These are phyloP conservation scores for Blumeria hordei DNA, from an alignment of 2,329 filamentous ascomycete genomes.

Conservation along the genomic window DNA sequence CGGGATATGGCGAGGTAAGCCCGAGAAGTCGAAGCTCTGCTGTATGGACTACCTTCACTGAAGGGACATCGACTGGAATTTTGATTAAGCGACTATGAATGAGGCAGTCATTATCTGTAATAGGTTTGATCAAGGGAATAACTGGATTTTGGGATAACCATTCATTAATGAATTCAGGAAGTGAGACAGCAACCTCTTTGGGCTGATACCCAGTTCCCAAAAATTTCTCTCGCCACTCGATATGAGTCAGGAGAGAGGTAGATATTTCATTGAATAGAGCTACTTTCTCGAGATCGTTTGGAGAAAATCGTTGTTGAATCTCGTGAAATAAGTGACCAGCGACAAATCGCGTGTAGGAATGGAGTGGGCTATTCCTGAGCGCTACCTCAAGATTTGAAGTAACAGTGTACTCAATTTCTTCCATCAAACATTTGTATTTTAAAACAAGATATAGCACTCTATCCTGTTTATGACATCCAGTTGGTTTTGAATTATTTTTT, in stretches of 20 bases:
- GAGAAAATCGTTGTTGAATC: constrained; percentile 20
- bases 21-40: constrained; percentile 35
- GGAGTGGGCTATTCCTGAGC: constrained; percentile 19
- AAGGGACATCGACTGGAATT: constrained; percentile 77
- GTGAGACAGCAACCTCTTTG: constrained; percentile 9
- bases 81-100: constrained; percentile 38
- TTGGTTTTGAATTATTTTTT: constrained; percentile 13
- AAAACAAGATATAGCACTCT: constrained; percentile 39
- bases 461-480: constrained; percentile 14
- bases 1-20: constrained; percentile 14
- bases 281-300: constrained; percentile 30
- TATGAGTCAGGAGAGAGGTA: constrained; percentile 22
- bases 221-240: constrained; percentile 26
- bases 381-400: constrained; percentile 19
- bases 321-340: constrained; percentile 21
- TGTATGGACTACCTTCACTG: constrained; percentile 61
- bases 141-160: constrained; percentile 10
- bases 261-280: constrained; percentile 27
- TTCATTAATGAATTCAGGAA: constrained; percentile 9
- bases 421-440: constrained; percentile 51
- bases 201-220: constrained; percentile 20
- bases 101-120: constrained; percentile 9
- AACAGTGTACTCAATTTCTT: constrained; percentile 37
- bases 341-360: constrained; percentile 23
- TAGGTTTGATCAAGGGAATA: constrained; percentile 9